Evolutionary conservation across 192 early-diverging fungal genomes (phyloP).

Genomic region (Backusella australiensis): DNA sequence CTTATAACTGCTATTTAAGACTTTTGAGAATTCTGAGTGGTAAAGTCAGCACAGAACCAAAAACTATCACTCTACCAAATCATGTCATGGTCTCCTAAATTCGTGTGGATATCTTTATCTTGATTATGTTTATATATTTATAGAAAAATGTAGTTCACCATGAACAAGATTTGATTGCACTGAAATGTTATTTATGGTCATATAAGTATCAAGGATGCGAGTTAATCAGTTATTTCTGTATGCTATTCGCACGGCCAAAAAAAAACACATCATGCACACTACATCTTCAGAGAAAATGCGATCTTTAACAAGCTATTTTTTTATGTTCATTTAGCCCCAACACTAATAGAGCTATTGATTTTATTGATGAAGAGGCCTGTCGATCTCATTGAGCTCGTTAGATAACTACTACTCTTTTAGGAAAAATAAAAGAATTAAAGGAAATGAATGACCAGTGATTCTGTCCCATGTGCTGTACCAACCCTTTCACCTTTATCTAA

Average conservation of each 20-base stretch:
- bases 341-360: too few relatives aligned
- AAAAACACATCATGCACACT: neutral
- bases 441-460: neutral
- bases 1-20: neutral
- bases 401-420: neutral
- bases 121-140: neutral
- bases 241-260: too few relatives aligned
- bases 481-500: constrained; percentile 16
- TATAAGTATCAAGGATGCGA: too few relatives aligned
- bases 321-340: too few relatives aligned
- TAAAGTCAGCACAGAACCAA: too few relatives aligned
- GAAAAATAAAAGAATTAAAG: constrained; percentile 1
- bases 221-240: too few relatives aligned
- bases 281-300: constrained; percentile 10
- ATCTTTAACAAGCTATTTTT: neutral
- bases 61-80: neutral
- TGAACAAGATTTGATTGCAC: too few relatives aligned
- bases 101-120: neutral
- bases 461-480: constrained; percentile 13
- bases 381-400: neutral
- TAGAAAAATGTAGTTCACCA: neutral
- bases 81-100: too few relatives aligned
- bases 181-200: too few relatives aligned
- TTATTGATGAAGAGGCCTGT: too few relatives aligned
- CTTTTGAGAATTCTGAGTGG: neutral